Percentiles rank a stretch among this genome's conserved stretches.
Conservation (phyloP, 768 basidiomycete genomes). For the Rhodotorula toruloides region DNA sequence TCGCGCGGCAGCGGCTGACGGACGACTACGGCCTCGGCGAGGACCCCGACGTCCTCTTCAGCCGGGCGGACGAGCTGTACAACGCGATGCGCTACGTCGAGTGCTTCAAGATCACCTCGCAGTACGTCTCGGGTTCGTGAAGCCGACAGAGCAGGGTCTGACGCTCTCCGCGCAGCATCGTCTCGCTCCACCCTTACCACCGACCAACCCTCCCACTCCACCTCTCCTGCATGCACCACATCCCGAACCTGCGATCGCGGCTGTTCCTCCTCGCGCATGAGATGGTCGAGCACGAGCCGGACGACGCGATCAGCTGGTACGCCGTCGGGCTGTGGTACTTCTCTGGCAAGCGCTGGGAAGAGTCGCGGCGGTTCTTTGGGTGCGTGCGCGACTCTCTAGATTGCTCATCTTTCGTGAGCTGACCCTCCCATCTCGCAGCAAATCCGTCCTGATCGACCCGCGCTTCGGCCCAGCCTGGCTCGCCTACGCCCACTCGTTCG, state of each 20-base stretch:
- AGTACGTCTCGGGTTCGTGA: slow-evolving; percentile 51
- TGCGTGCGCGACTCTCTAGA: slow-evolving; percentile 45
- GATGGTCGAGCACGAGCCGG: slow-evolving; percentile 88
- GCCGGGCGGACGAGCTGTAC: slow-evolving; percentile 85
- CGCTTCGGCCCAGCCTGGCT: slow-evolving; percentile 96
- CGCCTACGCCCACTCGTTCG: slow-evolving; percentile 95
- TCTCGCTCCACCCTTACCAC: slow-evolving; percentile 77
- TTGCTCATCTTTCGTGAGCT: no score
- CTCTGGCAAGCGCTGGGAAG: slow-evolving; percentile 74
- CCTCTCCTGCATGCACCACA: slow-evolving; percentile 96
- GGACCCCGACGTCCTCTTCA: slow-evolving; percentile 86
- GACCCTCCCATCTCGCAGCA: slow-evolving; percentile 52
- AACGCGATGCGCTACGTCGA: slow-evolving; percentile 87
- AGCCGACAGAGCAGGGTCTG: background rate
- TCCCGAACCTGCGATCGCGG: slow-evolving; percentile 81
- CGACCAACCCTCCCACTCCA: slow-evolving; percentile 85
- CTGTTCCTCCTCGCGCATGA: slow-evolving; percentile 95
- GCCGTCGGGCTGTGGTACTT: slow-evolving; percentile 98
- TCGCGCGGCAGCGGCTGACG: slow-evolving; percentile 70
- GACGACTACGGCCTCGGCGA: slow-evolving; percentile 78
- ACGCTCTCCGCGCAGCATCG: slow-evolving; percentile 58
- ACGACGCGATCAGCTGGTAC: slow-evolving; percentile 92
- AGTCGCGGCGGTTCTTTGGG: slow-evolving; percentile 94
- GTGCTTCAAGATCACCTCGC: slow-evolving; percentile 78
- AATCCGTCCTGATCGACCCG: slow-evolving; percentile 94